Base-by-base conservation (phyloP, 441 rosid species). In the Syzygium syzygioides region DNA sequence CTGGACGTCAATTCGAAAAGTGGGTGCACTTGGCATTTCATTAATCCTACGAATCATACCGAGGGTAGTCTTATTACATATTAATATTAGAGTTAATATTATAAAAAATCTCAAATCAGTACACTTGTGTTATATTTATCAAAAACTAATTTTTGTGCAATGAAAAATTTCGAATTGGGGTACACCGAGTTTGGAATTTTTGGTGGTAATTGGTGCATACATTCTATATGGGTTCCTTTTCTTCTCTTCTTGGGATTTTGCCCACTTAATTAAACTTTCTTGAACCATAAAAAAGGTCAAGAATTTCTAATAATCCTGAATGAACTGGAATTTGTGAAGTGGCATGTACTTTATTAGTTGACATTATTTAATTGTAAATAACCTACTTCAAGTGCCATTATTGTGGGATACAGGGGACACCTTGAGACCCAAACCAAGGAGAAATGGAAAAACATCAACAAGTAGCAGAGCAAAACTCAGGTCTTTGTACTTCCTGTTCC, bases 71-170 rank as follows among this genome's bases (percentile, higher is more conserved):
- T 76, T 7, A 41, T 13, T 76, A 12, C 28, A 23, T 41, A 23
- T 11, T 59, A 28, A 59, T 59, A 11, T 26, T 25, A 59, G 19
- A 4, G n/a, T 25, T 28, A 10, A 59, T 25, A 59, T 4, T 3
- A 57, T 25, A 2, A 25, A 11, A 23, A 41, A 37, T 19, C 4
- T 6, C n/a, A 41, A 76, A 20, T 7, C 1, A 0, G 1, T 41
- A 41, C 2, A 23, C 1, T 0, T 0, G 0, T 20, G 14, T 12
- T 4, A 1, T 4, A 37, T 37, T 37, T 37, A 37, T 71, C 13
- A 1, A 0, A 0, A 71, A 20, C 4, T 20, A 71, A 68, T 68
- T 34, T 68, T 68, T 0, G 1, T 68, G 45, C 5, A 19, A 34
- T 19, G 6, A 34, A 60, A 37, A 3, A 19, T 34, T 19, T 0